Conservation (phyloP, 495 filamentous ascomycete genomes). For the Penicillium antarcticum region DNA sequence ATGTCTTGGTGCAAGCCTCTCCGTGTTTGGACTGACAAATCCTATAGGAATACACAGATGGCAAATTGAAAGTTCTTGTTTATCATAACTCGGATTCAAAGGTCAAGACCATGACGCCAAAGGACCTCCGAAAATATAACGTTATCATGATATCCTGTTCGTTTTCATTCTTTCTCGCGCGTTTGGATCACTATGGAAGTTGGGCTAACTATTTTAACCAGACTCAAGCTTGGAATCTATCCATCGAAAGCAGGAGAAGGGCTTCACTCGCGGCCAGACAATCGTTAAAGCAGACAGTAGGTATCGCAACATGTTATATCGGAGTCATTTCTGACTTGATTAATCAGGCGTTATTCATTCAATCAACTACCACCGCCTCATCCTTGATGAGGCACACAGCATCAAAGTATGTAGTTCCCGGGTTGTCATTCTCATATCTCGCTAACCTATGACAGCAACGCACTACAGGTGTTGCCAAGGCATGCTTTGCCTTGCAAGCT, state of each 20-base stretch:
- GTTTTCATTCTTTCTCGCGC: not conserved
- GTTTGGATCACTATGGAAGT: too few species aligned
- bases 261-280: slow-evolving; percentile 74
- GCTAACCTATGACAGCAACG: slow-evolving; percentile 51
- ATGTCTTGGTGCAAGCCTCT: slow-evolving; percentile 1
- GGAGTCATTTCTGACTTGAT: not conserved
- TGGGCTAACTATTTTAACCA: slow-evolving; percentile 2
- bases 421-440: not conserved
- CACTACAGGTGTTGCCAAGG: slow-evolving; percentile 84
- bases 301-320: slow-evolving; percentile 1
- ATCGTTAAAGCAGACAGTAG: slow-evolving; percentile 75
- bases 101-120: slow-evolving; percentile 66
- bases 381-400: slow-evolving; percentile 94
- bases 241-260: slow-evolving; percentile 88
- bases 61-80: slow-evolving; percentile 81
- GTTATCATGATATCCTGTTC: slow-evolving; percentile 90
- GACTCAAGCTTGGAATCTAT: slow-evolving; percentile 88
- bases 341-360: slow-evolving; percentile 65
- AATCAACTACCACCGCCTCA: slow-evolving; percentile 83
- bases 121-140: slow-evolving; percentile 76
- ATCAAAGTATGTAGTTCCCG: slow-evolving; percentile 62
- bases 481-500: slow-evolving; percentile 84
- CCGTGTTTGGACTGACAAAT: not conserved
- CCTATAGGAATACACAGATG: slow-evolving; percentile 74
- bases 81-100: slow-evolving; percentile 84